phyloP scores from a whole-genome alignment of 345 rosid species.

The Lepidium didymum region DNA sequence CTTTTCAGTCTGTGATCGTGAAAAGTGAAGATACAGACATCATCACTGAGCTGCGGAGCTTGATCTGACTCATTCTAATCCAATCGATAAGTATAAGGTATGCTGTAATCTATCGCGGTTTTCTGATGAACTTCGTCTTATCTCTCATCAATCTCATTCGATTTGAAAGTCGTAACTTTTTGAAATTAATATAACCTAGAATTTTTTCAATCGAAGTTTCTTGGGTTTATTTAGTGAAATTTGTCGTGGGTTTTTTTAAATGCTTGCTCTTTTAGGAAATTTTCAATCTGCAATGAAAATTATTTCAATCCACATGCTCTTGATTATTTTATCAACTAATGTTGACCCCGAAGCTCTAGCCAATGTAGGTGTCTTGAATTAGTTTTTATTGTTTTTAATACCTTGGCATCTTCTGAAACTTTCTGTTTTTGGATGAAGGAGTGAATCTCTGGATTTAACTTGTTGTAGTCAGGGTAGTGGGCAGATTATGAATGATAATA shows the following conservation, averaged over 20 bases:
- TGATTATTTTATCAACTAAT: not conserved
- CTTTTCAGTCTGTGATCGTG: not conserved
- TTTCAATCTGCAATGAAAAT: not conserved
- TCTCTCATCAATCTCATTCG: not conserved
- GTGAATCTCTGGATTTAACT: not conserved
- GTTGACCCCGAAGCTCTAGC: not conserved
- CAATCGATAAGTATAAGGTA: not conserved
- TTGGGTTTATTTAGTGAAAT: not conserved
- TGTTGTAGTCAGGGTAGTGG: not conserved
- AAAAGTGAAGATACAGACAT: not conserved
- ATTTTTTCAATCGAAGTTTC: not conserved
- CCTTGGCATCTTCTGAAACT: not conserved
- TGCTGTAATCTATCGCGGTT: not conserved
- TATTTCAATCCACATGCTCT: not conserved
- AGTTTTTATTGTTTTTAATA: not conserved
- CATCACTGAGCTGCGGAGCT: slow-evolving; percentile 21
- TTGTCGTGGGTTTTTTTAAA: not conserved
- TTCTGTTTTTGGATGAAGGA: not conserved
- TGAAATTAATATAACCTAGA: not conserved
- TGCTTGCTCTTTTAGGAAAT: not conserved
- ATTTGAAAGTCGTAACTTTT: not conserved
- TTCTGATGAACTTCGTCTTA: not conserved
- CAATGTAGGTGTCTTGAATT: not conserved
- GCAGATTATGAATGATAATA: slow-evolving; percentile 20
- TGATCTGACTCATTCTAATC: slow-evolving; percentile 12